Conservation (phyloP, 2,329 filamentous ascomycete species). For the Acarospora socialis region DNA sequence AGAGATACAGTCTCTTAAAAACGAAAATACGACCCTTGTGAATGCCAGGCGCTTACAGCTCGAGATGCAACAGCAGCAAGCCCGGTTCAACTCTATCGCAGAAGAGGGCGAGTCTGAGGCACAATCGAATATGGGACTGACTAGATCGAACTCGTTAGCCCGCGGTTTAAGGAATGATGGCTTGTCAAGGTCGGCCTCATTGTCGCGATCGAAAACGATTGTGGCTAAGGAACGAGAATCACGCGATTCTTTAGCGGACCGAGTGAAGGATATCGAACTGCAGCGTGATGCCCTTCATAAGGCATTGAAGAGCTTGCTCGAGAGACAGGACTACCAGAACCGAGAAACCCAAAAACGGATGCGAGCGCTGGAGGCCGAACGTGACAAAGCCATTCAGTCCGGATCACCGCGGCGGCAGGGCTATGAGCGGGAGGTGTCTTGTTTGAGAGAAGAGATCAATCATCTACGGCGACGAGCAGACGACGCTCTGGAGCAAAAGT, state of each 20-base stretch:
- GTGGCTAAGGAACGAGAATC: constrained; percentile 42
- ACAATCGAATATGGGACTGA: constrained; percentile 35
- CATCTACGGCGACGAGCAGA: constrained; percentile 75
- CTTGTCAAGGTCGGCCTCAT: constrained; percentile 29
- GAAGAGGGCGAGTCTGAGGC: constrained; percentile 38
- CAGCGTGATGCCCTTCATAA: constrained; percentile 86
- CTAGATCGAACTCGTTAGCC: constrained; percentile 54
- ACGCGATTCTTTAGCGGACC: constrained; percentile 57
- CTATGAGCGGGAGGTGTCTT: constrained; percentile 71
- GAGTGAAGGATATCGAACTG: constrained; percentile 81
- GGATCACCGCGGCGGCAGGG: constrained; percentile 58
- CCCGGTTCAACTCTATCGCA: constrained; percentile 45
- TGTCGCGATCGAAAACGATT: constrained; percentile 46
- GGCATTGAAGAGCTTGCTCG: constrained; percentile 70
- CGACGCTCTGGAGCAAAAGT: constrained; percentile 89
- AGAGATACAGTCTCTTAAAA: constrained; percentile 50
- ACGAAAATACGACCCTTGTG: constrained; percentile 47
- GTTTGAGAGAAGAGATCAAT: constrained; percentile 70
- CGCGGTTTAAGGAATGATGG: constrained; percentile 34
- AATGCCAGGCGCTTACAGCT: constrained; percentile 35
- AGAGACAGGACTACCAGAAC: constrained; percentile 73
- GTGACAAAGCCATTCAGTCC: constrained; percentile 53
- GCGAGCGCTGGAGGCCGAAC: constrained; percentile 59
- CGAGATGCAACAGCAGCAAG: constrained; percentile 30
- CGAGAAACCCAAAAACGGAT: constrained; percentile 74